Percentiles rank a stretch among this genome's conserved stretches.
These are phyloP conservation scores for Fusarium sulawesiense DNA, from an alignment of 2,329 filamentous ascomycete species.

Conservation along the genomic window DNA sequence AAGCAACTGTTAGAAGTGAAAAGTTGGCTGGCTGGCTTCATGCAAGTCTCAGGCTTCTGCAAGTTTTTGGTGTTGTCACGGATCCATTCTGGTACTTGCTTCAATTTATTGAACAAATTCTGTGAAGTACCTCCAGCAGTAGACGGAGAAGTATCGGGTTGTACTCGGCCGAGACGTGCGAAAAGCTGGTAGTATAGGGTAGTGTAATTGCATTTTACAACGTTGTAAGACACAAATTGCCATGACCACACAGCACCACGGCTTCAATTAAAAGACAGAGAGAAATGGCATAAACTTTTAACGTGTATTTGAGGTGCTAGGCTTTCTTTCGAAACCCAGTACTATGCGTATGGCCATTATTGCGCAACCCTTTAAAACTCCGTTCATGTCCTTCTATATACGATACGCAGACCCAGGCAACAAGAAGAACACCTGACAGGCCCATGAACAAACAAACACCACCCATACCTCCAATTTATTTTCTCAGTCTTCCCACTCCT, in stretches of 20 bases:
- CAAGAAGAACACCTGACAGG: constrained; percentile 3
- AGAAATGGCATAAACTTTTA: constrained; percentile 21
- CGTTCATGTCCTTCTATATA: constrained; percentile 37
- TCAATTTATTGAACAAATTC: not conserved
- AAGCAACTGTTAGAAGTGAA: not conserved
- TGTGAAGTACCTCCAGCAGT: not conserved
- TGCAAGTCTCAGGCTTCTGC: not conserved
- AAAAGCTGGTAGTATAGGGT: not conserved
- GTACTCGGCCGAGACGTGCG: not conserved
- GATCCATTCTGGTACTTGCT: not conserved
- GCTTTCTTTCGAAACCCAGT: constrained; percentile 18
- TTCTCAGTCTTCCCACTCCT: constrained; percentile 88
- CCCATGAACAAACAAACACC: constrained; percentile 7
- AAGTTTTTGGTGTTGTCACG: not conserved
- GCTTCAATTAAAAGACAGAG: not conserved
- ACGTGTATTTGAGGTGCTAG: constrained; percentile 24
- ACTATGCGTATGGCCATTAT: constrained; percentile 28
- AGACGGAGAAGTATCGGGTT: not conserved
- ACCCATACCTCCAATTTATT: not conserved
- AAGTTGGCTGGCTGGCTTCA: not conserved
- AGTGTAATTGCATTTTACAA: not conserved
- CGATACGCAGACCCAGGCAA: constrained; percentile 10
- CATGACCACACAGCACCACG: not conserved
- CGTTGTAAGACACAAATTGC: not conserved
- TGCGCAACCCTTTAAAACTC: constrained; percentile 39